Conservation (phyloP, 1,284 basidiomycete species). For the Cryptococcus floricola region DNA sequence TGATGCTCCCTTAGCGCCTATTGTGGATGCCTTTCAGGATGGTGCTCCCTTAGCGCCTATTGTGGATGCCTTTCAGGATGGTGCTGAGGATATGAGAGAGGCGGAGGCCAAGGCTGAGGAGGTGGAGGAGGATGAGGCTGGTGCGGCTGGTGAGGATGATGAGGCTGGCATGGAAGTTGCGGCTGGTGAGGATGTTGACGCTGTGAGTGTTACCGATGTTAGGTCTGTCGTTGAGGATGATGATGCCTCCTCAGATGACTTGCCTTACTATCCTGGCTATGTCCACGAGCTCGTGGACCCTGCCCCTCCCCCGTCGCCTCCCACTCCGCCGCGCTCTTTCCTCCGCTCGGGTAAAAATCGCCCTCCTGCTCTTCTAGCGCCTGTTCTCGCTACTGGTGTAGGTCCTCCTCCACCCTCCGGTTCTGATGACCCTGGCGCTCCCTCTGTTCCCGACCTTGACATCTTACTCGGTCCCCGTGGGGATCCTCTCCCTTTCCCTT, state of each 20-base stretch:
- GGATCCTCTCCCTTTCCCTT: too few relatives aligned
- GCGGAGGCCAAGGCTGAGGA: neutral
- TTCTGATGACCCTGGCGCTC: too few relatives aligned
- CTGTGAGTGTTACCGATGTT: conserved; percentile 6
- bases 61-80: neutral
- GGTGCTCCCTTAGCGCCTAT: neutral
- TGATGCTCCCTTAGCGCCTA: neutral
- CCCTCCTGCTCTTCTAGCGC: too few relatives aligned
- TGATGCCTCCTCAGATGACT: neutral
- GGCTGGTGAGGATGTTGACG: conserved; percentile 3
- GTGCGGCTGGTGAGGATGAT: neutral
- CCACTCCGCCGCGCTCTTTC: too few relatives aligned
- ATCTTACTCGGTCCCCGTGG: too few relatives aligned
- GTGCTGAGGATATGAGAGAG: conserved; percentile 1
- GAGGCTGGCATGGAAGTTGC: neutral
- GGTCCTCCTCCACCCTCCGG: too few relatives aligned
- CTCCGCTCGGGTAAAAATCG: too few relatives aligned
- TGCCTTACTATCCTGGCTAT: too few relatives aligned
- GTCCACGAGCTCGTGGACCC: too few relatives aligned
- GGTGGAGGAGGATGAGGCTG: neutral
- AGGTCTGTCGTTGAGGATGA: neutral
- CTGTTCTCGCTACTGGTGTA: too few relatives aligned
- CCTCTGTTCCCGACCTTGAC: too few relatives aligned
- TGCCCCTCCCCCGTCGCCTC: too few relatives aligned
- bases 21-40: neutral